These are phyloP conservation scores for Chenopodium formosanum DNA, from an alignment of 148 eudicot species.

Conservation along the genomic window DNA sequence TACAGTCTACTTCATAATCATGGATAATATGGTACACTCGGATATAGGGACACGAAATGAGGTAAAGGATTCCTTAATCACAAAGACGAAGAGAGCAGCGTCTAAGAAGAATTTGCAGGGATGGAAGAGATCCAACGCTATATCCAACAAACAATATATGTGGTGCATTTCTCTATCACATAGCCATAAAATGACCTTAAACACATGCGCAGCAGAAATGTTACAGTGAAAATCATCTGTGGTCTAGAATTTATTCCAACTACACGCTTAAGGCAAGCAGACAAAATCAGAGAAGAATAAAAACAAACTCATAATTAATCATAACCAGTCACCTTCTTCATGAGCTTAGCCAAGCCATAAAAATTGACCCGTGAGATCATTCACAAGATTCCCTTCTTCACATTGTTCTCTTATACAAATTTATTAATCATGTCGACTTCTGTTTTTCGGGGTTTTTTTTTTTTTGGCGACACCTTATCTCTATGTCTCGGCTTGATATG, in stretches of 20 bases:
- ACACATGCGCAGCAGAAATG: background rate
- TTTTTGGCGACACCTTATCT: no score
- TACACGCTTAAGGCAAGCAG: background rate
- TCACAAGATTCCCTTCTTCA: background rate
- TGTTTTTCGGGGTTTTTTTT: no score
- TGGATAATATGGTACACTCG: no score
- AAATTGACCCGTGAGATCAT: background rate
- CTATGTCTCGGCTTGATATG: no score
- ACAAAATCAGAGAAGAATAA: background rate
- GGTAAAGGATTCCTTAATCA: no score
- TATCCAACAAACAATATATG: background rate
- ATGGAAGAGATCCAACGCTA: background rate
- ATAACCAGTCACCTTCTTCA: background rate
- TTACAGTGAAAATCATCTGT: background rate
- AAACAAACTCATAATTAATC: background rate
- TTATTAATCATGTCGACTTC: background rate
- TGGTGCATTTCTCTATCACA: conserved; percentile 4
- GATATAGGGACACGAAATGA: no score
- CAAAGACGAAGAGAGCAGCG: background rate
- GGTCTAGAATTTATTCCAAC: background rate
- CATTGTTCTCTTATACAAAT: background rate
- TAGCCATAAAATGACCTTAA: background rate
- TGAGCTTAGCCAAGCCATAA: background rate
- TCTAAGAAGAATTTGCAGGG: background rate
- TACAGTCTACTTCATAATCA: no score